phyloP scores from a whole-genome alignment of 768 basidiomycete species.

The Punctularia strigosozonata region DNA sequence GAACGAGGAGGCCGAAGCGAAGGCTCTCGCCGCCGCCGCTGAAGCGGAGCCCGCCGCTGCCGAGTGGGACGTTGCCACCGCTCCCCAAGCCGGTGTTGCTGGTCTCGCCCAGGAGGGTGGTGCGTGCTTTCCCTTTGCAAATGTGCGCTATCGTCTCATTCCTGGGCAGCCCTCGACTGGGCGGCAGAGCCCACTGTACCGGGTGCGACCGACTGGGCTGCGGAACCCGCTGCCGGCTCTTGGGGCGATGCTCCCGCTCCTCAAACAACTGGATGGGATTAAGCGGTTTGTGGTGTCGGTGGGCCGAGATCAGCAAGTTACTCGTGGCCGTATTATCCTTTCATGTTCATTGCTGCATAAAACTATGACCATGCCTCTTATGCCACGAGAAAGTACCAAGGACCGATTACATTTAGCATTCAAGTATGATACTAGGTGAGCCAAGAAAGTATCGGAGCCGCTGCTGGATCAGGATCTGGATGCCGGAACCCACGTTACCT shows the following conservation, averaged over 20 bases:
- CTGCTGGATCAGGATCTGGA: too few relatives aligned
- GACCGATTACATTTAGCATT: too few relatives aligned
- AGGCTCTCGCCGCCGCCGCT: slow-evolving; percentile 43
- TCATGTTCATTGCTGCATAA: too few relatives aligned
- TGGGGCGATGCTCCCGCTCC: neutral
- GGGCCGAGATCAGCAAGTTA: too few relatives aligned
- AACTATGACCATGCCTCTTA: too few relatives aligned
- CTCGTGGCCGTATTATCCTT: too few relatives aligned
- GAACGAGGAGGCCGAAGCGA: slow-evolving; percentile 84
- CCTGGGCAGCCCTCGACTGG: slow-evolving; percentile 78
- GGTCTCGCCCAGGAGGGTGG: slow-evolving; percentile 51
- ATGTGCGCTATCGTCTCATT: slow-evolving; percentile 1
- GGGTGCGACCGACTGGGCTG: slow-evolving; percentile 69
- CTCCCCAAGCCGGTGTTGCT: slow-evolving; percentile 65
- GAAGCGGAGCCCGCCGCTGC: slow-evolving; percentile 36
- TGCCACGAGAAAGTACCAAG: too few relatives aligned
- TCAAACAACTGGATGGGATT: neutral
- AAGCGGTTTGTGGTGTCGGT: too few relatives aligned
- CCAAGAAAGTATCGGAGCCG: too few relatives aligned
- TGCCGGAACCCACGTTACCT: too few relatives aligned
- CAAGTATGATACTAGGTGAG: too few relatives aligned
- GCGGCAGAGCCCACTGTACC: slow-evolving; percentile 51
- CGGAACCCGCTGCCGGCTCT: slow-evolving; percentile 49
- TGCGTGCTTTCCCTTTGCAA: slow-evolving; percentile 11
- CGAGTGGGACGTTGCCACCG: slow-evolving; percentile 71